These are phyloP conservation scores for Gnomoniopsis sp. DNA, from an alignment of 2,329 filamentous ascomycete genomes.

Conservation along the genomic window DNA sequence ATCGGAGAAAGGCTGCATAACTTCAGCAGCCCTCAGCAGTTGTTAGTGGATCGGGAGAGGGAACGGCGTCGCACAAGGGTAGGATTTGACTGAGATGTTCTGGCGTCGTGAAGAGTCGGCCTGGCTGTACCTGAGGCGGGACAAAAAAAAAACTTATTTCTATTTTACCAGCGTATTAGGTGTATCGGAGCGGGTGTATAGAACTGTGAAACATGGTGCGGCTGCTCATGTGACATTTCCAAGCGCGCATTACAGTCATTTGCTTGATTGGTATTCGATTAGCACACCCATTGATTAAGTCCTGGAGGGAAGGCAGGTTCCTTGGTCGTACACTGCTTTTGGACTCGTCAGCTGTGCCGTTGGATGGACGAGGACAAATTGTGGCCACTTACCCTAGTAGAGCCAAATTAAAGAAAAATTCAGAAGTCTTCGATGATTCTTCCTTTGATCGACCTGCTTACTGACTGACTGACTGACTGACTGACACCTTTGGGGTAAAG, in stretches of 20 bases:
- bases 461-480: too few relatives aligned
- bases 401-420: too few relatives aligned
- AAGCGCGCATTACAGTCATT: background rate
- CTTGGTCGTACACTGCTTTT: background rate
- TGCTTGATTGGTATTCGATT: background rate
- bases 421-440: background rate
- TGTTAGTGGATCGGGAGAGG: slow-evolving; percentile 26
- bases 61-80: slow-evolving; percentile 16
- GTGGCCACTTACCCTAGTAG: background rate
- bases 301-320: background rate
- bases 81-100: slow-evolving; percentile 17
- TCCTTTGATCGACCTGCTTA: background rate
- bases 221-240: background rate
- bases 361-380: background rate
- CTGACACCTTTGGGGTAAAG: too few relatives aligned
- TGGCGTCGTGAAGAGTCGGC: background rate
- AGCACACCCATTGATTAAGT: background rate
- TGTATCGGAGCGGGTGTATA: background rate
- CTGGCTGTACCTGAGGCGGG: background rate
- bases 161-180: background rate
- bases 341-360: background rate
- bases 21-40: slow-evolving; percentile 53
- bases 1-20: slow-evolving; percentile 95
- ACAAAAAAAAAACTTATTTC: background rate
- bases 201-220: background rate